Percentiles rank a stretch among this genome's conserved stretches.
Evolutionary conservation across 257 asterid species (phyloP).

Genomic region (Perilla frutescens): DNA sequence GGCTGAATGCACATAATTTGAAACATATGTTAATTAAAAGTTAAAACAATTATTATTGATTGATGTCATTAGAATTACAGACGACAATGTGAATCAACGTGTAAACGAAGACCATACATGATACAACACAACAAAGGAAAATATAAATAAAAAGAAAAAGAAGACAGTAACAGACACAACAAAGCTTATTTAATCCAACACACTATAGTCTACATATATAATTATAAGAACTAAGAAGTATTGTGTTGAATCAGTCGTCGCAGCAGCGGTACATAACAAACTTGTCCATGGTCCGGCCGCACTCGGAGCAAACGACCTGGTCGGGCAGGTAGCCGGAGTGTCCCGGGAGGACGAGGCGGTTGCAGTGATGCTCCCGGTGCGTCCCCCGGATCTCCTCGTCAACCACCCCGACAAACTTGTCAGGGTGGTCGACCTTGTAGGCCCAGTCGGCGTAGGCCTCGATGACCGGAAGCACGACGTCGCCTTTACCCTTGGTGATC

Average conservation of each 20-base stretch:
- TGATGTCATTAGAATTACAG: too few species aligned
- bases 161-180: too few species aligned
- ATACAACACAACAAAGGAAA: too few species aligned
- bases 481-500: constrained; percentile 60
- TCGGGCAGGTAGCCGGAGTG: constrained; percentile 64
- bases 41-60: too few species aligned
- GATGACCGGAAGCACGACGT: constrained; percentile 46
- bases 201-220: too few species aligned
- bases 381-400: constrained; percentile 44
- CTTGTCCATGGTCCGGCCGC: constrained; percentile 75
- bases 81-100: too few species aligned
- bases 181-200: background rate
- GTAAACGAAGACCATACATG: too few species aligned
- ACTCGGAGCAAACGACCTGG: constrained; percentile 70
- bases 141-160: too few species aligned
- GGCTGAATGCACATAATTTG: constrained; percentile 25
- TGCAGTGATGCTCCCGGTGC: constrained; percentile 73
- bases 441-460: constrained; percentile 49
- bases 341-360: constrained; percentile 74
- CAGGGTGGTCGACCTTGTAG: constrained; percentile 48
- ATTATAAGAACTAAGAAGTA: too few species aligned
- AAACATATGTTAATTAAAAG: too few species aligned
- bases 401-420: constrained; percentile 55
- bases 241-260: constrained; percentile 45
- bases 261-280: constrained; percentile 85